phyloP scores from a whole-genome alignment of 805 yeast genomes.

The Wickerhamomyces tratensis region DNA sequence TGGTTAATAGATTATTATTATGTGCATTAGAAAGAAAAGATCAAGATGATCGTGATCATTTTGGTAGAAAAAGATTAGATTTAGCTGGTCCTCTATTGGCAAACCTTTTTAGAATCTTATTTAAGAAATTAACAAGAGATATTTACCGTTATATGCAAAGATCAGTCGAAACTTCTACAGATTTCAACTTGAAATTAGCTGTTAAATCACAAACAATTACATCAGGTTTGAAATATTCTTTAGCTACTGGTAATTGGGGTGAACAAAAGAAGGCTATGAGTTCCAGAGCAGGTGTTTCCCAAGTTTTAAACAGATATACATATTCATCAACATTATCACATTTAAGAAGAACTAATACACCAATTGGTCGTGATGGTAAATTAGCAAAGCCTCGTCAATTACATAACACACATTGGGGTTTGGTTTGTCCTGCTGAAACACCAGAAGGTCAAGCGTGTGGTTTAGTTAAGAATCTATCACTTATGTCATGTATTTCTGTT shows the following conservation, averaged over 20 bases:
- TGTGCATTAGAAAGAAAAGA: constrained; percentile 97
- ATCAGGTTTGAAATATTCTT: constrained; percentile 92
- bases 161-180: constrained; percentile 96
- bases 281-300: constrained; percentile 98
- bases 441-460: constrained; percentile 99
- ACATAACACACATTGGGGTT: constrained; percentile 99
- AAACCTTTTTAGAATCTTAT: constrained; percentile 85
- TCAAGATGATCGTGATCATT: constrained; percentile 98
- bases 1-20: constrained; percentile 89
- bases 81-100: constrained; percentile 98
- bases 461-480: constrained; percentile 87
- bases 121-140: constrained; percentile 92
- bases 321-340: constrained; percentile 98
- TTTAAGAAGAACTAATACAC: constrained; percentile 97
- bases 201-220: constrained; percentile 96
- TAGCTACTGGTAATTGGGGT: constrained; percentile 99
- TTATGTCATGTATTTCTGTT: constrained; percentile 96
- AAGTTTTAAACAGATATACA: constrained; percentile 94
- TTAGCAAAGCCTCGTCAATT: constrained; percentile 98
- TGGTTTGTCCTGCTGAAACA: constrained; percentile 99
- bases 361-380: constrained; percentile 99
- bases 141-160: constrained; percentile 98
- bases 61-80: constrained; percentile 97
- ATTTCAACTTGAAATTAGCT: constrained; percentile 91
- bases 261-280: constrained; percentile 99